A percentile compares a stretch with the other conserved stretches of the same genome.
Evolutionary conservation across 2,329 filamentous ascomycete genomes (phyloP).

Genomic region (Talaromyces sp.): DNA sequence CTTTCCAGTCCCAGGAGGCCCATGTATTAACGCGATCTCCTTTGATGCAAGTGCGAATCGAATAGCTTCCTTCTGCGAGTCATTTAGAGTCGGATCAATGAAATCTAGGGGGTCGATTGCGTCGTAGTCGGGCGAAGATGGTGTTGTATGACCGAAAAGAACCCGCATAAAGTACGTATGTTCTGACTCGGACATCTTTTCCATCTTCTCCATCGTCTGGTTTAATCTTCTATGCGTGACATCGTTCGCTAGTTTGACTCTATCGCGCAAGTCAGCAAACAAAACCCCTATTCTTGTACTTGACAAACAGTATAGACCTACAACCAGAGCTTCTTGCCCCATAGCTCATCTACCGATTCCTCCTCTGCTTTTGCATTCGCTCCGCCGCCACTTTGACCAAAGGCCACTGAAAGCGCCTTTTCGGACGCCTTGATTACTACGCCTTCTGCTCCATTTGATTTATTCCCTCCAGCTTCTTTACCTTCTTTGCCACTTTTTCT

Average conservation of each 20-base stretch:
- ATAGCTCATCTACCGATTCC: constrained; percentile 46
- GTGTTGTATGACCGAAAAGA: constrained; percentile 55
- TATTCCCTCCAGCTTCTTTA: constrained; percentile 28
- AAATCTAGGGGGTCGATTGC: constrained; percentile 47
- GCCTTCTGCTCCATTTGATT: constrained; percentile 37
- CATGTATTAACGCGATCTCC: constrained; percentile 87
- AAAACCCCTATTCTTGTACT: background rate
- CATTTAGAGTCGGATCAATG: constrained; percentile 53
- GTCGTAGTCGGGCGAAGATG: constrained; percentile 47
- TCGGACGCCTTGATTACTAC: constrained; percentile 44
- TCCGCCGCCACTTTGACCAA: constrained; percentile 35
- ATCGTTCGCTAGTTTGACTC: constrained; percentile 62
- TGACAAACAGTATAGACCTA: constrained; percentile 44
- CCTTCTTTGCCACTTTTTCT: constrained; percentile 27
- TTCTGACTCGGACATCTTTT: constrained; percentile 52
- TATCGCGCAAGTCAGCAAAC: constrained; percentile 25
- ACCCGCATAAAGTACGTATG: constrained; percentile 56
- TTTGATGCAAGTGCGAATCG: constrained; percentile 76
- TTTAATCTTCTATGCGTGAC: constrained; percentile 63
- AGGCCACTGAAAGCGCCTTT: constrained; percentile 41
- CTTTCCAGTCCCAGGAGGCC: constrained; percentile 92
- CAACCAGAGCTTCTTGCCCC: constrained; percentile 58
- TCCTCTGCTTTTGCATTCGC: constrained; percentile 36
- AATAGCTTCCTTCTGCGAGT: constrained; percentile 59
- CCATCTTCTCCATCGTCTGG: constrained; percentile 57